Evolutionary conservation across 305 asterid species (phyloP).

Genomic region (Fraxinus baroniana): DNA sequence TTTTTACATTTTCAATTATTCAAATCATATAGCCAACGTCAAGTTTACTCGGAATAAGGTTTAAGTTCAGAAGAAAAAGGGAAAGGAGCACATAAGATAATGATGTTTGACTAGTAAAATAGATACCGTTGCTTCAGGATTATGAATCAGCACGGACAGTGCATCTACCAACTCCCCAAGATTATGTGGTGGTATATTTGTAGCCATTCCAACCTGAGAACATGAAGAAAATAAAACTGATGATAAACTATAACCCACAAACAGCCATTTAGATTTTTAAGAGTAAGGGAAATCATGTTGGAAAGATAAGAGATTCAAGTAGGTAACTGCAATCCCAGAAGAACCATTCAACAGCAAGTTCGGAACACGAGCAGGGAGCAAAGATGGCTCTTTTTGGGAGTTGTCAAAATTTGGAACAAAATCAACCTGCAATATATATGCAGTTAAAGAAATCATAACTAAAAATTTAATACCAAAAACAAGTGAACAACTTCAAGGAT

Average conservation of each 20-base stretch:
- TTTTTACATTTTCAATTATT: slow-evolving; percentile 3
- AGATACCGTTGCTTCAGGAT: slow-evolving; percentile 94
- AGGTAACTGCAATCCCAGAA: slow-evolving; percentile 93
- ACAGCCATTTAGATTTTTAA: neutral
- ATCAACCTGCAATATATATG: slow-evolving; percentile 67
- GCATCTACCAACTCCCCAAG: slow-evolving; percentile 99
- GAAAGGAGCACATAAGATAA: slow-evolving; percentile 4
- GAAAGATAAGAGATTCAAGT: slow-evolving; percentile 24
- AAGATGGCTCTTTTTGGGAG: slow-evolving; percentile 91
- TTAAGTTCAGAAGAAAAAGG: neutral
- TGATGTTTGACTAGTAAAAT: slow-evolving; percentile 24
- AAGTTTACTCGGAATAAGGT: neutral
- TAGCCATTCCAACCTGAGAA: slow-evolving; percentile 97
- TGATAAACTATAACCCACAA: slow-evolving; percentile 7
- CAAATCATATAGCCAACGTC: neutral
- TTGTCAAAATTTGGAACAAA: slow-evolving; percentile 92
- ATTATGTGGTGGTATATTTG: slow-evolving; percentile 98
- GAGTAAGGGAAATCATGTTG: slow-evolving; percentile 8
- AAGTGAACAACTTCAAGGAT: slow-evolving; percentile 15
- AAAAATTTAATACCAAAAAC: slow-evolving; percentile 8
- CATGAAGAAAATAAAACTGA: slow-evolving; percentile 18
- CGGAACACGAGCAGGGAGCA: slow-evolving; percentile 97
- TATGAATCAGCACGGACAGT: slow-evolving; percentile 76
- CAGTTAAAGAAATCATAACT: slow-evolving; percentile 21
- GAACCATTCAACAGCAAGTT: slow-evolving; percentile 86